Base-by-base conservation (phyloP, 768 basidiomycete genomes). In the Lactarius quietus region DNA sequence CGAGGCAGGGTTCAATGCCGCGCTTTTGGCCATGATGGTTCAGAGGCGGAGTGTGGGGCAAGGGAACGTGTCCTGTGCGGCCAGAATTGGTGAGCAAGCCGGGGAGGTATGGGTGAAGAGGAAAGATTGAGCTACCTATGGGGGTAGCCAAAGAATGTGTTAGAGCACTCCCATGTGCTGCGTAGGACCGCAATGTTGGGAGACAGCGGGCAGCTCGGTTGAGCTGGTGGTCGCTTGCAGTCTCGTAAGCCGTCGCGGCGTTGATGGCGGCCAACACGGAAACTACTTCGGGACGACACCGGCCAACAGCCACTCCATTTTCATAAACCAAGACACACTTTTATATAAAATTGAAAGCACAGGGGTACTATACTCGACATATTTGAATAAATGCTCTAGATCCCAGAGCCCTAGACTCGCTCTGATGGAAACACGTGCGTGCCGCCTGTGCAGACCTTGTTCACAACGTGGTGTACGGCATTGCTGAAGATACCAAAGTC, bases 1-100 rank as follows among this genome's bases (percentile, higher is more conserved):
- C 64, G 90, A 93, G 67, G 89, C 82, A 69, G 91, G 90, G 76
- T 92, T 92, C 71, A 92, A 79, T 65, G 88, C 82, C 72, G 84
- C 87, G 72, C 86, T 89, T 82, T 85, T 86, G 68, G 88, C 86
- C 87, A 91, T 89, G 60, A 62, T 63, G 59, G 61, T 62, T 60
- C 59, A 59, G 62, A 64, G 63, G 56, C 54, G 35, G 65, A 59
- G 57, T 29, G 57, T 66, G 31, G 31, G 61, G 61, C 26, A 58
- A 43, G 52, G 38, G 65, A 62, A 66, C 56, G 65, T 62, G 41
- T 66, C 61, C 65, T 66, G 61, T 53, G 33, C 41, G 51, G 52
- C 55, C 26, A 62, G 65, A 59, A 58, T 35, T 52, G 58, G 61
- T 66, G 52, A 66, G 65, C 57, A 12, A 39, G 45, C 38, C n/a